Base-by-base conservation (phyloP, 768 basidiomycete genomes). In the Termitomyces sp. region DNA sequence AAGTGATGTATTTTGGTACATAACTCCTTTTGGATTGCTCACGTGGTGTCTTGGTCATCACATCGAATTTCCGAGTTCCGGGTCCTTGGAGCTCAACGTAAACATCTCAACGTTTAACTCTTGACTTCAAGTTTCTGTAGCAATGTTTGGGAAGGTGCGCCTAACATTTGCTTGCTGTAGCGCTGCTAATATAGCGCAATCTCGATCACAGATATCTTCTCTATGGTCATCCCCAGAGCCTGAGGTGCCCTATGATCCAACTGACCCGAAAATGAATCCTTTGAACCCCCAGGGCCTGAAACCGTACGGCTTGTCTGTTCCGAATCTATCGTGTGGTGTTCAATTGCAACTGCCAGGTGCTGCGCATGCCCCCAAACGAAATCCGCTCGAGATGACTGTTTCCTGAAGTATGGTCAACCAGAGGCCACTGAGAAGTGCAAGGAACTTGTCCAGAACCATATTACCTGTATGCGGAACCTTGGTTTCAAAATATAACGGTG, bases 301-400 rank as follows among this genome's bases (percentile, higher is more conserved):
- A 73, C 91, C 96, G 96, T 97, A 72, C 61, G 93, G 79, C 14
- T 15, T 9, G 25, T 48, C 25, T 55, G 38, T 38, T 52, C 32
- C 20, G 9, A 52, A 36, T 34, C 31, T 31, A 59, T 56, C 8
- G 29, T 14, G 8, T 57, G 15, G 12, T 40, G 11, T 10, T 60
- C 57, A 45, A 12, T 55, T 42, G 40, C 9, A 43, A 5, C 25
- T 9, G n/a, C 40, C 63, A 98, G 96, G 68, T 98, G 96, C 68
- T 98, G 96, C 70, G 96, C 96, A 47, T 98, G 96, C 71, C 95
- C 94, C 2, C 83, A 94, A 67, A 96, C 95, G 2, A 98, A 98
- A 73, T 84, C 88, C 2, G 83, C 82, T n/a, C 84, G 97, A 11
- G 97, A 99, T 73, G 88, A 95, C 65, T 99, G 97, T 75, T 98